phyloP scores from a whole-genome alignment of 2,329 filamentous ascomycete species.

The Sporothrix schenckii region DNA sequence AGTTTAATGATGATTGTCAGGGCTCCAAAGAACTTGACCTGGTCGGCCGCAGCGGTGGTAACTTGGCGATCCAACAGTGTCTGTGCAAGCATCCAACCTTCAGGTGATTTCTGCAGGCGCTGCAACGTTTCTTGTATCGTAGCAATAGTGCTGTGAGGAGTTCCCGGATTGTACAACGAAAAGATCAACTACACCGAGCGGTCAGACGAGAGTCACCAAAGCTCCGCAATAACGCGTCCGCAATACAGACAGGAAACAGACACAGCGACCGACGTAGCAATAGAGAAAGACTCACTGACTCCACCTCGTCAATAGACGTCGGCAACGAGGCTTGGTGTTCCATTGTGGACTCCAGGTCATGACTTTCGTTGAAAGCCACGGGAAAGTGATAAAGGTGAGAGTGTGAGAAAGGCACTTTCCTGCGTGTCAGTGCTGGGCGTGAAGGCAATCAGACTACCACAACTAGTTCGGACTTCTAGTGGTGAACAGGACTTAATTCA shows the following conservation, averaged over 20 bases:
- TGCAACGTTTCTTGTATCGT: slow-evolving; percentile 73
- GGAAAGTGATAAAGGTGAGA: neutral
- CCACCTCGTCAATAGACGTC: slow-evolving; percentile 44
- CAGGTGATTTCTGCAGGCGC: slow-evolving; percentile 72
- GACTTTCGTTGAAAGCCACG: slow-evolving; percentile 1
- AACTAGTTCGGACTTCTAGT: too few relatives aligned
- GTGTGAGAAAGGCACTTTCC: neutral
- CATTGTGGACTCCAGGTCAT: slow-evolving; percentile 32
- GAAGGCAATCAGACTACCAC: neutral
- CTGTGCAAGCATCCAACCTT: slow-evolving; percentile 86
- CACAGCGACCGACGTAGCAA: neutral
- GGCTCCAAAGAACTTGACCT: slow-evolving; percentile 88
- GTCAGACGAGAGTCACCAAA: neutral
- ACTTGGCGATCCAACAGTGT: slow-evolving; percentile 58
- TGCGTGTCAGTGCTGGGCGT: neutral
- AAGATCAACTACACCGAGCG: slow-evolving; percentile 49
- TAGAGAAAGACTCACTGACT: slow-evolving; percentile 40
- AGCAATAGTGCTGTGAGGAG: slow-evolving; percentile 52
- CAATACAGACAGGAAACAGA: neutral
- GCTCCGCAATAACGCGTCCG: neutral
- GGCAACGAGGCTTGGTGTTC: slow-evolving; percentile 37
- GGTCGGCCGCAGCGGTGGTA: slow-evolving; percentile 62
- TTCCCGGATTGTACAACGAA: slow-evolving; percentile 56
- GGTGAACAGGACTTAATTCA: neutral
- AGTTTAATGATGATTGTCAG: slow-evolving; percentile 93